Evolutionary conservation across 2,329 filamentous ascomycete genomes (phyloP).

Genomic region (Coniochaeta hoffmannii): DNA sequence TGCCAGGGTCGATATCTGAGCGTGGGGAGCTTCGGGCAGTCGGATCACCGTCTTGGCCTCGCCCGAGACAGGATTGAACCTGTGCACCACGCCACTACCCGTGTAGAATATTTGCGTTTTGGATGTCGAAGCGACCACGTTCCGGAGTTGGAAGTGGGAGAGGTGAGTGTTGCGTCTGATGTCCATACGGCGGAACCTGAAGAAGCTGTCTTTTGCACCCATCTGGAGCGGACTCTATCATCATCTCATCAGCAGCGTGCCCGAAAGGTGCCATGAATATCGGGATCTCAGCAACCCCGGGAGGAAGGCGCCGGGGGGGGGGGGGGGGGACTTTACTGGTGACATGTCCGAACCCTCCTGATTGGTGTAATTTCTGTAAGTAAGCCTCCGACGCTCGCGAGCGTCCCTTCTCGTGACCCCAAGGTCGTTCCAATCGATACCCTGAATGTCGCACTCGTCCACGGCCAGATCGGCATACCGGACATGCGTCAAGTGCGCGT

Average conservation of each 20-base stretch:
- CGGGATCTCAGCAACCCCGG: not conserved
- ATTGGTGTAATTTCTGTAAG: slow-evolving; percentile 54
- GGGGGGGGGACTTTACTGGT: slow-evolving; percentile 41
- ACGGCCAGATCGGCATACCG: slow-evolving; percentile 43
- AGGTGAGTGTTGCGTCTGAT: slow-evolving; percentile 45
- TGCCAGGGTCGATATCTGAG: slow-evolving; percentile 42
- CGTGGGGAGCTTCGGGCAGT: slow-evolving; percentile 29
- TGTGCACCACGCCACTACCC: slow-evolving; percentile 37
- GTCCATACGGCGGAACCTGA: slow-evolving; percentile 51
- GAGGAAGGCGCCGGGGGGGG: not conserved
- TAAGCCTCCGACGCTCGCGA: slow-evolving; percentile 35
- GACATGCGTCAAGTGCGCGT: slow-evolving; percentile 10
- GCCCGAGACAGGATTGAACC: slow-evolving; percentile 44
- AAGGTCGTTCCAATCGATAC: slow-evolving; percentile 48
- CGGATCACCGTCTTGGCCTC: slow-evolving; percentile 36
- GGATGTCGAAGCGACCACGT: slow-evolving; percentile 50
- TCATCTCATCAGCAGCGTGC: slow-evolving; percentile 1
- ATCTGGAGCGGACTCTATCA: slow-evolving; percentile 19
- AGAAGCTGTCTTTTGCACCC: slow-evolving; percentile 39
- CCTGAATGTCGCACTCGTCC: slow-evolving; percentile 50
- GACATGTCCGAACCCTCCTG: slow-evolving; percentile 36
- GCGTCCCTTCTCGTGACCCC: slow-evolving; percentile 43
- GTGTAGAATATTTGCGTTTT: slow-evolving; percentile 52
- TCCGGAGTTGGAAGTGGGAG: slow-evolving; percentile 61
- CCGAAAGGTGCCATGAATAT: not conserved